Evolutionary conservation across 345 rosid species (phyloP), one percentile per base, ranked within the genome.

Genomic region (Kandelia obovata): DNA sequence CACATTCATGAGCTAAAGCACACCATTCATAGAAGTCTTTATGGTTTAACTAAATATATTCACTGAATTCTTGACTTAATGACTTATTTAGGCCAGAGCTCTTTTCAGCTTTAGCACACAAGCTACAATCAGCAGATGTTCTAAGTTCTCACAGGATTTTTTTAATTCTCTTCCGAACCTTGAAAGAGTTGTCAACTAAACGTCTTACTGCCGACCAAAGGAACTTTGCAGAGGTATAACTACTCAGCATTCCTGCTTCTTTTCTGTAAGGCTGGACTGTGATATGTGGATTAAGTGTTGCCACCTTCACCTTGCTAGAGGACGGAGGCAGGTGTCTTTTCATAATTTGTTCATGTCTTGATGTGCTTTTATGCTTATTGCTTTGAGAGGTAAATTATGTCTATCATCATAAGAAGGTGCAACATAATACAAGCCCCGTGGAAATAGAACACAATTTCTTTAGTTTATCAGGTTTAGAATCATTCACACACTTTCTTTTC

Each of bases 131-230:
- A n/a, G 89, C 92, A 57, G 96, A 95, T 68, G 84, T 82, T 66
- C 92, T 92, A 68, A 70, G 88, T 58, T 95, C 97, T 75, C 96
- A 92, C 82, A 83, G 99, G 79, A 88, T 95, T 75, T 88, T 88
- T 81, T 76, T 92, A 90, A 92, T 82, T 69, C 96, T 95, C 70
- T 90, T 92, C 69, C 90, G 96, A 72, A 88, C 96, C 59, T 75
- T 95, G 65, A 95, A 95, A 78, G 99, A 95, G 69, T 79, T 95
- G 80, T 95, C 99, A 51, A 88, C 91, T 31, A 95, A 95, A 79
- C 97, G 93, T 72, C 97, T 90, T 43, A 78, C 96, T 6, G 91
- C 88, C 28, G 98, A 95, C 72, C 97, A 92, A 81, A 87, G 73
- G 77, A 90, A 74, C 71, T 95, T 82, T 63, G 87, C 93, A 0